Evolutionary conservation across 1,139 yeast genomes (phyloP), one percentile per base, ranked within the genome.

Genomic region (Yamadazyma friedrichii): DNA sequence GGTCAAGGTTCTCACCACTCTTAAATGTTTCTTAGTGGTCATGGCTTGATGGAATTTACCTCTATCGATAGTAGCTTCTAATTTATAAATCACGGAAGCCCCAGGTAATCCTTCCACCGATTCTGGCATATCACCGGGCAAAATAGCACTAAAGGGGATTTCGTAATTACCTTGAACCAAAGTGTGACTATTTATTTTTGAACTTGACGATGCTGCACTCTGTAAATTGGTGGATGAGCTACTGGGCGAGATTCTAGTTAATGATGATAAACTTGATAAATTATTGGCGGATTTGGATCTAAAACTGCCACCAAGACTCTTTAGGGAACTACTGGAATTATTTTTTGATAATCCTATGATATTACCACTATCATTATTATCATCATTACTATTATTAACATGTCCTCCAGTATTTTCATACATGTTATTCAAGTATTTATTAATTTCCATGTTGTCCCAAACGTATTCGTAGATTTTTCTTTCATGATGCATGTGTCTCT

Each of bases 81-180:
- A 58, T 50, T 81, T 77, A 62, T 93, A 93, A 8, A 81, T 74
- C n/a, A 88, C 74, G 3, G 87, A 78, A 12, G 89, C 95, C 15
- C 93, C 89, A 1, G 91, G 91, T 38, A 89, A 70, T 2, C 97
- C 97, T 59, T 91, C 97, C 8, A 93, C 84, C 25, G 95, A 83
- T 62, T 93, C 98, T 0, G 89, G 84, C 42, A 87, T 73, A 31
- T 80, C 75, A 0, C 98, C 98, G 0, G 97, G 97, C 13, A 93
- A 58, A 24, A 89, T 75, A 1, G 94, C 78, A 48, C 85, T 84
- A 58, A 93, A 93, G 0, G 98, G 98, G 52, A 93, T 78, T 56
- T 88, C 95, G 59, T 93, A 89, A 59, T 88, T 88, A 1, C 98
- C 98, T 47, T 74, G 80, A 0, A 73, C 71, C 40, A 85, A 60